Evolutionary conservation across 2,329 filamentous ascomycete genomes (phyloP).

Genomic region (Phialophora macrospora): DNA sequence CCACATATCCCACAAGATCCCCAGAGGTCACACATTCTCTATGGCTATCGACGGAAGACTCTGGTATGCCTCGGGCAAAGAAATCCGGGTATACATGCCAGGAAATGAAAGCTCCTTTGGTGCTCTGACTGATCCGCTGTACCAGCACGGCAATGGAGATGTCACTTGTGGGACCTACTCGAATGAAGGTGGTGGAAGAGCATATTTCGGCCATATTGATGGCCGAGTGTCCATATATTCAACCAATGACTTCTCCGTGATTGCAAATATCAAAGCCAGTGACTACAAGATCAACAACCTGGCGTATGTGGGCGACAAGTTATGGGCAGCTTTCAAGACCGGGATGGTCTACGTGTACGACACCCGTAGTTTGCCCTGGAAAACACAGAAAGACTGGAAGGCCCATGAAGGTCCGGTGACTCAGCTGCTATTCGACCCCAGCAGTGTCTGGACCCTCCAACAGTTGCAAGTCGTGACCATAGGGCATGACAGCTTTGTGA

Average conservation of each 20-base stretch:
- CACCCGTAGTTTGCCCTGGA: constrained; percentile 79
- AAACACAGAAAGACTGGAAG: constrained; percentile 90
- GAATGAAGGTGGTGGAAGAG: constrained; percentile 73
- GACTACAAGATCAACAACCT: constrained; percentile 94
- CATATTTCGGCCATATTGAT: constrained; percentile 90
- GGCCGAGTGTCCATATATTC: constrained; percentile 96
- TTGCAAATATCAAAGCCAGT: constrained; percentile 83
- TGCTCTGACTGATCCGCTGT: constrained; percentile 61
- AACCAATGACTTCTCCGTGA: constrained; percentile 72
- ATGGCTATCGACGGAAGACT: constrained; percentile 82
- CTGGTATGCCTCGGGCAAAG: constrained; percentile 87
- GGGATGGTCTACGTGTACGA: constrained; percentile 95
- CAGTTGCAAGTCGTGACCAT: constrained; percentile 83
- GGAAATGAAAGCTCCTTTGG: constrained; percentile 70
- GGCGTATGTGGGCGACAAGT: constrained; percentile 75
- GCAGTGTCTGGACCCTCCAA: constrained; percentile 83
- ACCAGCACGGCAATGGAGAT: constrained; percentile 76
- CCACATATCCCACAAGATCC: constrained; percentile 77
- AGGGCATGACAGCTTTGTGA: constrained; percentile 82
- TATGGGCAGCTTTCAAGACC: constrained; percentile 95
- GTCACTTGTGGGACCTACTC: constrained; percentile 82
- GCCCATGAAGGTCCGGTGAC: constrained; percentile 84
- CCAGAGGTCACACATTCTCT: constrained; percentile 83
- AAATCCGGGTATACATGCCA: constrained; percentile 82
- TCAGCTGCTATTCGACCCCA: constrained; percentile 75